Conservation (phyloP, 164 flowering plant species). For the Malania oleifera region DNA sequence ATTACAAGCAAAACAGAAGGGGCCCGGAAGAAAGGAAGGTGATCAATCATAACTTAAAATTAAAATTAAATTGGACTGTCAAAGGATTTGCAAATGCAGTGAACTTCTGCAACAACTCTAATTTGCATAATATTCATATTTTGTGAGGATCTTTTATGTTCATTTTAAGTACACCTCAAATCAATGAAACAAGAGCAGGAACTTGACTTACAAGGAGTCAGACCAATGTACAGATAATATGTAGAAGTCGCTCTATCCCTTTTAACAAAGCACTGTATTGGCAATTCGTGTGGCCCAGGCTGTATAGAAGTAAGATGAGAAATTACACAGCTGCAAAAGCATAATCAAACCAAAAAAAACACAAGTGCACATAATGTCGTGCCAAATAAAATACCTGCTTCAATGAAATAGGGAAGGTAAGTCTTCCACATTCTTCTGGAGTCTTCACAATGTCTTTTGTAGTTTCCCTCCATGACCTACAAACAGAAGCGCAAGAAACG, state of each 20-base stretch:
- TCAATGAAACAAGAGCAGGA: background rate
- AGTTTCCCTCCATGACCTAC: constrained; percentile 71
- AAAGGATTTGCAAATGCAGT: background rate
- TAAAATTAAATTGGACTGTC: background rate
- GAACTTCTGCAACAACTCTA: background rate
- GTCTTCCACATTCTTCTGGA: constrained; percentile 65
- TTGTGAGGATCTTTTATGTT: background rate
- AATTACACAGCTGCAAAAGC: background rate
- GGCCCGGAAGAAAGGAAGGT: no score
- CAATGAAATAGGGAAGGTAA: constrained; percentile 73
- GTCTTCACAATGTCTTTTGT: constrained; percentile 55
- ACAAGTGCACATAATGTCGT: background rate
- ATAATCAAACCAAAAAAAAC: background rate
- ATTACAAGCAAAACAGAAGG: background rate
- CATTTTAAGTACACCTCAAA: background rate
- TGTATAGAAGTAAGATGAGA: constrained; percentile 12
- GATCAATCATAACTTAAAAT: background rate
- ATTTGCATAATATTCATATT: background rate
- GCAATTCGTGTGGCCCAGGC: constrained; percentile 69
- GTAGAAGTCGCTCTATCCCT: constrained; percentile 72
- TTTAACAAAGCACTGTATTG: constrained; percentile 80
- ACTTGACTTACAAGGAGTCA: constrained; percentile 56
- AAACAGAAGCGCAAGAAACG: constrained; percentile 65
- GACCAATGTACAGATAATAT: constrained; percentile 56
- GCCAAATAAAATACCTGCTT: constrained; percentile 53